These are phyloP conservation scores for Hansfordia pulvinata DNA, from an alignment of 2,329 filamentous ascomycete genomes.

Conservation along the genomic window DNA sequence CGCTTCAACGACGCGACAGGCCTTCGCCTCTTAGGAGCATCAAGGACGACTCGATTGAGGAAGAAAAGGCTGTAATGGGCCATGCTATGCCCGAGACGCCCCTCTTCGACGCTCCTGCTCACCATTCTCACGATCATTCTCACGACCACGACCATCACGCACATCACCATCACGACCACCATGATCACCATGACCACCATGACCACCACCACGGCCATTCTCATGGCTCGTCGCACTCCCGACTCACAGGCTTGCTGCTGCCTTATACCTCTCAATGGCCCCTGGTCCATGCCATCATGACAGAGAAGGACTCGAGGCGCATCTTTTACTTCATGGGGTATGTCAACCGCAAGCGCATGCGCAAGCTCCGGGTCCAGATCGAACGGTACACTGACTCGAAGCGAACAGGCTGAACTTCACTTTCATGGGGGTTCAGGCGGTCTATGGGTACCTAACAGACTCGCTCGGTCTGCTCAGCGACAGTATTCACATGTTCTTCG, in stretches of 20 bases:
- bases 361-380: conserved; percentile 3
- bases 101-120: conserved; percentile 2
- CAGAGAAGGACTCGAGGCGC: conserved; percentile 81
- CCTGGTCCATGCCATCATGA: conserved; percentile 71
- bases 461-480: conserved; percentile 92
- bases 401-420: conserved; percentile 71
- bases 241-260: conserved; percentile 61
- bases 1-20: conserved; percentile 17
- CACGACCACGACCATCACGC: conserved; percentile 5
- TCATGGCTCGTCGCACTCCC: conserved; percentile 40
- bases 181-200: conserved; percentile 2
- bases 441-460: conserved; percentile 87
- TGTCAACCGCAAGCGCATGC: conserved; percentile 15
- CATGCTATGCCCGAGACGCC: conserved; percentile 4
- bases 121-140: conserved; percentile 10
- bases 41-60: conserved; percentile 8
- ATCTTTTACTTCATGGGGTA: conserved; percentile 97
- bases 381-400: conserved; percentile 2
- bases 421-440: conserved; percentile 91
- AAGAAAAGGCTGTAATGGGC: background rate
- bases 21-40: conserved; percentile 17
- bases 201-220: conserved; percentile 17
- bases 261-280: conserved; percentile 57
- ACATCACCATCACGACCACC: conserved; percentile 3
- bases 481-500: conserved; percentile 99